These are phyloP conservation scores for Leccinum griseonigrum DNA, from an alignment of 1,284 basidiomycete species.

Conservation along the genomic window DNA sequence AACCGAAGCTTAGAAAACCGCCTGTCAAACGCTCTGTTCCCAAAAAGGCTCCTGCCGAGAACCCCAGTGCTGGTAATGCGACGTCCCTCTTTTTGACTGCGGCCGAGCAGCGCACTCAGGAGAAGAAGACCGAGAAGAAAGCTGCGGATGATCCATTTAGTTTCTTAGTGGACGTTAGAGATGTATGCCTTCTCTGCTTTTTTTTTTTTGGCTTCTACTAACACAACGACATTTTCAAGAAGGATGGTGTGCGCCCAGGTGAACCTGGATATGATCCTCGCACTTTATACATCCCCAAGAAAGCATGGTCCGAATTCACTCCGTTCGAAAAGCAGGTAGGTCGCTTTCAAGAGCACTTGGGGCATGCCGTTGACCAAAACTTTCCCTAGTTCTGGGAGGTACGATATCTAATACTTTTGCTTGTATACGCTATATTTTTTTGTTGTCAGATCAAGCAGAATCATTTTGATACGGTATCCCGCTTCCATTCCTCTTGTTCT, in stretches of 20 bases:
- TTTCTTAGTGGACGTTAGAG: slow-evolving; percentile 77
- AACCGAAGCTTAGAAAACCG: slow-evolving; percentile 37
- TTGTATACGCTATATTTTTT: background rate
- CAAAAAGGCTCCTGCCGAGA: slow-evolving; percentile 29
- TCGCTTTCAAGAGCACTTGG: slow-evolving; percentile 1
- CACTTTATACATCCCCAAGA: slow-evolving; percentile 81
- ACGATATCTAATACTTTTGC: slow-evolving; percentile 13
- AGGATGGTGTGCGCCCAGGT: slow-evolving; percentile 77
- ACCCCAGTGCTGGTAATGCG: slow-evolving; percentile 20
- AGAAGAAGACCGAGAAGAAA: slow-evolving; percentile 82
- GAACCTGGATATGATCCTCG: slow-evolving; percentile 92
- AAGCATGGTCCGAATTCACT: slow-evolving; percentile 83
- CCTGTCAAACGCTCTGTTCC: slow-evolving; percentile 25
- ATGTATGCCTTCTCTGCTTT: slow-evolving; percentile 47
- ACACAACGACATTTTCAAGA: slow-evolving; percentile 45
- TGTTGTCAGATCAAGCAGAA: slow-evolving; percentile 80
- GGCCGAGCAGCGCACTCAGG: slow-evolving; percentile 77
- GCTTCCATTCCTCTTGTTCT: background rate
- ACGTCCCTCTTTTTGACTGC: slow-evolving; percentile 71
- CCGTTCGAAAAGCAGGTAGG: slow-evolving; percentile 92
- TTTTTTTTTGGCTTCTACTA: background rate
- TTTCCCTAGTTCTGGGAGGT: slow-evolving; percentile 86
- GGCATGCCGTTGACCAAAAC: background rate
- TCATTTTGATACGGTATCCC: slow-evolving; percentile 79
- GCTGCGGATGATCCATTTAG: slow-evolving; percentile 77